Base-by-base conservation (phyloP, 2,329 filamentous ascomycete genomes). In the Hypoxylon sp. region DNA sequence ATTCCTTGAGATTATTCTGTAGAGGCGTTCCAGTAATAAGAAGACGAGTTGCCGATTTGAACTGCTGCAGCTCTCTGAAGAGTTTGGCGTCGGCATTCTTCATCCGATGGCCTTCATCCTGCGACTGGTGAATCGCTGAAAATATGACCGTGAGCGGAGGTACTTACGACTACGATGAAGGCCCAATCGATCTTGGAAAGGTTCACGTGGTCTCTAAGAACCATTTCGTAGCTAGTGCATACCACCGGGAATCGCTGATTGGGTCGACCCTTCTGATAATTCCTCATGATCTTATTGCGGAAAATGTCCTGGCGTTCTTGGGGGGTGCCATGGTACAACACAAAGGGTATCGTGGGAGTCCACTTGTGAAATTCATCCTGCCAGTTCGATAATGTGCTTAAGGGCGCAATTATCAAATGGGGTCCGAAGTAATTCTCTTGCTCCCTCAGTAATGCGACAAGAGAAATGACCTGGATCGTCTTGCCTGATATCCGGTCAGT, bases 351-450 rank as follows among this genome's bases (percentile, higher is more conserved):
- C 1, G 86, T 87, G 0, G 96, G 96, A 0, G 93, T 93, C 94
- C 94, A 99, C 72, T 91, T 91, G 32, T 89, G 85, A 71, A 98
- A 97, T 74, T 99, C 96, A 43, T 96, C 92, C 43, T 97, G 90
- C 96, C 96, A 99, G 76, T 98, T 99, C 39, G 91, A 94, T 0
- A 97, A 85, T 0, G 96, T 98, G 74, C 94, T 97, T 3, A 98
- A 80, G 0, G 96, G 96, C 0, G 94, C 94, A 5, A 96, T 90
- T 56, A 99, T 93, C 21, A 99, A 80, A 74, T 97, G 97, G 0
- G 96, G 96, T 0, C 96, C 96, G 1, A 87, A 81, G 54, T 96
- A 94, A 5, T 90, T 86, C 50, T 95, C 93, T 70, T 95, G 91
- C 73, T 98, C 94, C 70, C 95, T 89, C 12, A 98, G 82, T 65